Evolutionary conservation across 2,329 filamentous ascomycete genomes (phyloP).

Genomic region (Fusarium lateritium): DNA sequence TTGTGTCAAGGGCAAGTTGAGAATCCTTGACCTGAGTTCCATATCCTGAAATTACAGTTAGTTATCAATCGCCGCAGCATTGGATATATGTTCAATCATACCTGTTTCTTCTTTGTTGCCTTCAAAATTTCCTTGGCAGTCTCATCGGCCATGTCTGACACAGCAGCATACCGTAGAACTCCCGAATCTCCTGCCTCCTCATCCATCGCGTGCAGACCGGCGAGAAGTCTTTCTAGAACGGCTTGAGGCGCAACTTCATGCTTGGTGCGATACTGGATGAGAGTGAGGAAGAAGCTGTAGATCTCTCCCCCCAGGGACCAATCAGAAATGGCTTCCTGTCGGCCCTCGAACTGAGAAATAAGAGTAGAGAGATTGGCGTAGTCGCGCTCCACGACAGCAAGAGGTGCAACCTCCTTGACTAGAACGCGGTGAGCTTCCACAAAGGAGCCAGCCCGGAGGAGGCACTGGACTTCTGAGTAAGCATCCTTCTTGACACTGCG

Average conservation of each 20-base stretch:
- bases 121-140: slow-evolving; percentile 77
- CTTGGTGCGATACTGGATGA: slow-evolving; percentile 63
- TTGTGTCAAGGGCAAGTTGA: slow-evolving; percentile 77
- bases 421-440: slow-evolving; percentile 89
- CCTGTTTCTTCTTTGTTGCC: slow-evolving; percentile 68
- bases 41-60: slow-evolving; percentile 51
- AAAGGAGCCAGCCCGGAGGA: slow-evolving; percentile 83
- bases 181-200: slow-evolving; percentile 60
- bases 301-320: slow-evolving; percentile 88
- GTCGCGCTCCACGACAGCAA: slow-evolving; percentile 85
- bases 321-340: slow-evolving; percentile 72
- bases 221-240: slow-evolving; percentile 70
- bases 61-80: slow-evolving; percentile 3
- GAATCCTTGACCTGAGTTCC: slow-evolving; percentile 60
- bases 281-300: slow-evolving; percentile 74
- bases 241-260: slow-evolving; percentile 59
- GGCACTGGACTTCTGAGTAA: slow-evolving; percentile 80
- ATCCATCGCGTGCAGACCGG: slow-evolving; percentile 69
- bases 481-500: slow-evolving; percentile 80
- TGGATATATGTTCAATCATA: slow-evolving; percentile 55
- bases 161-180: slow-evolving; percentile 75
- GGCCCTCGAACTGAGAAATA: slow-evolving; percentile 78
- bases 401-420: slow-evolving; percentile 83
- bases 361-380: slow-evolving; percentile 78
- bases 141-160: slow-evolving; percentile 84